Evolutionary conservation across 1,284 basidiomycete genomes (phyloP).

Genomic region (Apiotrichum brassicae): DNA sequence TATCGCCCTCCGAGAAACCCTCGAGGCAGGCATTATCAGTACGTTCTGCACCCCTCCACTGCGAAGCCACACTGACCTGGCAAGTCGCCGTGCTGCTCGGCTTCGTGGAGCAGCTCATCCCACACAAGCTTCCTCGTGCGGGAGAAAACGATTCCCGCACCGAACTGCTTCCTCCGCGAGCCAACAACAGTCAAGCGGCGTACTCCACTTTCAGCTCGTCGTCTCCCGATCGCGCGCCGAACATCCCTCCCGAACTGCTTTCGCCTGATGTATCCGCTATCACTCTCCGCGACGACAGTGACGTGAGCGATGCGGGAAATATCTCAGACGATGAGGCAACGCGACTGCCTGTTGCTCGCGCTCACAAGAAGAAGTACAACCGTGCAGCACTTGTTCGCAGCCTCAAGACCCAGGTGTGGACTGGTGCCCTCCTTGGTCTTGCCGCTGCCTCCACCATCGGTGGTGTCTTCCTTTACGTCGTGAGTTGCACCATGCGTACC

Average conservation of each 20-base stretch:
- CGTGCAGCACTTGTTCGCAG: conserved; percentile 16
- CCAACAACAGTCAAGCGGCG: neutral
- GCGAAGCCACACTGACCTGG: neutral
- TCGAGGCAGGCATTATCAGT: conserved; percentile 83
- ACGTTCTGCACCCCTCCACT: conserved; percentile 3
- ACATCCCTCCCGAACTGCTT: conserved; percentile 14
- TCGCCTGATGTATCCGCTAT: conserved; percentile 7
- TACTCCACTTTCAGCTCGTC: conserved; percentile 12
- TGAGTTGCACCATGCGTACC: conserved; percentile 18
- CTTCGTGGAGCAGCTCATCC: conserved; percentile 67
- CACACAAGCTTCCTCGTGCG: conserved; percentile 4
- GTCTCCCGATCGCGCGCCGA: conserved; percentile 2
- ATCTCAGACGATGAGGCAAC: neutral
- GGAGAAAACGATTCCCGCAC: conserved; percentile 2
- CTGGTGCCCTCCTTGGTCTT: conserved; percentile 63
- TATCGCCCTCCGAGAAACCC: conserved; percentile 80
- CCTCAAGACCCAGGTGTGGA: conserved; percentile 58
- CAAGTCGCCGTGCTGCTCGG: conserved; percentile 67
- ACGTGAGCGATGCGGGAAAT: conserved; percentile 11
- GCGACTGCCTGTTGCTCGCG: neutral
- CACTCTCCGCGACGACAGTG: conserved; percentile 6
- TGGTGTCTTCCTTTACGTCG: conserved; percentile 48
- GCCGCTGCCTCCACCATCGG: conserved; percentile 62
- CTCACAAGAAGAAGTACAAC: neutral
- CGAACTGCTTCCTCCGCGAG: conserved; percentile 4